A percentile compares a stretch with the other conserved stretches of the same genome.
These are phyloP conservation scores for Fusarium tanahbumbuense DNA, from an alignment of 2,329 filamentous ascomycete genomes.

Conservation along the genomic window DNA sequence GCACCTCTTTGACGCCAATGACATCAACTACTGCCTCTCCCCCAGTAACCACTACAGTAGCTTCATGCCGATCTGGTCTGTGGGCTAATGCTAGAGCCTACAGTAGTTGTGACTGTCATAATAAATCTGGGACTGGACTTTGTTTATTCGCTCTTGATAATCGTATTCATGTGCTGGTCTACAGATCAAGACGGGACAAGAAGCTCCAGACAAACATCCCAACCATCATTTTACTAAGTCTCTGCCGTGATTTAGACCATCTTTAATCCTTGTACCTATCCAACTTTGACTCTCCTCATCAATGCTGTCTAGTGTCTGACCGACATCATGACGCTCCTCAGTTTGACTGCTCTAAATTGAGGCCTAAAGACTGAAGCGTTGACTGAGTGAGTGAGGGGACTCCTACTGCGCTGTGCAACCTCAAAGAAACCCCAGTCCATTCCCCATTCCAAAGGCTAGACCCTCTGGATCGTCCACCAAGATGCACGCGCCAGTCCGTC, in stretches of 20 bases:
- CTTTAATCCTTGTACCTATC: conserved; percentile 9
- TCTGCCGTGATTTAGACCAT: conserved; percentile 29
- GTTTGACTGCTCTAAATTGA: background rate
- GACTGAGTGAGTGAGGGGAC: background rate
- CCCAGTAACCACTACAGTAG: conserved; percentile 14
- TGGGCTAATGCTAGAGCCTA: background rate
- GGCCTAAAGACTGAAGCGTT: background rate
- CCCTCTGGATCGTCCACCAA: background rate
- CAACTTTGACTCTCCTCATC: background rate
- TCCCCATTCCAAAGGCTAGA: conserved; percentile 37
- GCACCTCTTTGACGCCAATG: conserved; percentile 31
- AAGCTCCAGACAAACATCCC: background rate
- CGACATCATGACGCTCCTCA: conserved; percentile 33
- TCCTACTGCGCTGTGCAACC: background rate
- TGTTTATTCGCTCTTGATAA: conserved; percentile 21
- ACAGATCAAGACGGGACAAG: background rate
- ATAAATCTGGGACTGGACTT: conserved; percentile 1
- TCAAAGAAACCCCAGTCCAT: conserved; percentile 14
- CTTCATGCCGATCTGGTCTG: conserved; percentile 24
- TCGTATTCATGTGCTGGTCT: conserved; percentile 3
- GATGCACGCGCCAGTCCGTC: conserved; percentile 19
- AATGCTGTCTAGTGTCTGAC: background rate
- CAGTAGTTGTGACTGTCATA: background rate
- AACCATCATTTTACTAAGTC: background rate
- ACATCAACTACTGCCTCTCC: conserved; percentile 34